phyloP scores from a whole-genome alignment of 2,329 filamentous ascomycete genomes.

The Trichophyton schoenleinii region DNA sequence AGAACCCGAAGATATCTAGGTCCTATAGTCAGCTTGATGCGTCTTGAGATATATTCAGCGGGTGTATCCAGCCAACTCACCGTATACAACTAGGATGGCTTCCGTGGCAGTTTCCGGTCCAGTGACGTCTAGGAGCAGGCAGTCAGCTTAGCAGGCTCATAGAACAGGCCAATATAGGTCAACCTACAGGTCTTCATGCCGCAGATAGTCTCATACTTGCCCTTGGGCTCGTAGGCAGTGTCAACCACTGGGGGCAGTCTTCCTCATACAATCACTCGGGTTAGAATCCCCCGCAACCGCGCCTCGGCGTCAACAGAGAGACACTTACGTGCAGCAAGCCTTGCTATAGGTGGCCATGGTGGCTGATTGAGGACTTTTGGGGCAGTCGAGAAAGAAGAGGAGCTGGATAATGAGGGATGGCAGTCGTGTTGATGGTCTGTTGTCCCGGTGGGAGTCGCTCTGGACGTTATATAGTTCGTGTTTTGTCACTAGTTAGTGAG shows the following conservation, averaged over 20 bases:
- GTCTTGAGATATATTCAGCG: no score
- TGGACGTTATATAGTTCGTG: no score
- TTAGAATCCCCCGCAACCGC: background rate
- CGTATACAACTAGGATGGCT: conserved; percentile 46
- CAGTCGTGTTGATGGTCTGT: background rate
- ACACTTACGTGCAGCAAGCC: conserved; percentile 33
- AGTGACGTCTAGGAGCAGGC: conserved; percentile 37
- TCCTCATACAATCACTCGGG: background rate
- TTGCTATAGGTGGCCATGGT: conserved; percentile 32
- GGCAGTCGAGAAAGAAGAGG: background rate
- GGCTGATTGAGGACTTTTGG: background rate
- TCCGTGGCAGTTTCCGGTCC: conserved; percentile 44
- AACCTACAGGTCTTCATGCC: conserved; percentile 48
- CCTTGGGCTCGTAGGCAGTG: conserved; percentile 43
- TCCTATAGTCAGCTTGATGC: background rate
- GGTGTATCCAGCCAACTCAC: conserved; percentile 16
- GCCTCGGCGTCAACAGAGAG: background rate
- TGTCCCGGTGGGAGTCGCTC: background rate
- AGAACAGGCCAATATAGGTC: background rate
- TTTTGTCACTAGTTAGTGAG: background rate
- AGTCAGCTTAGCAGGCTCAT: background rate
- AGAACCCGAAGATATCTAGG: conserved; percentile 52
- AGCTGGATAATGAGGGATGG: background rate
- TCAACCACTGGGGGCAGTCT: conserved; percentile 33
- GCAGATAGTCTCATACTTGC: conserved; percentile 46